Conservation (phyloP, 352 stramenopile species). For the Pythium vanterpoolii region DNA sequence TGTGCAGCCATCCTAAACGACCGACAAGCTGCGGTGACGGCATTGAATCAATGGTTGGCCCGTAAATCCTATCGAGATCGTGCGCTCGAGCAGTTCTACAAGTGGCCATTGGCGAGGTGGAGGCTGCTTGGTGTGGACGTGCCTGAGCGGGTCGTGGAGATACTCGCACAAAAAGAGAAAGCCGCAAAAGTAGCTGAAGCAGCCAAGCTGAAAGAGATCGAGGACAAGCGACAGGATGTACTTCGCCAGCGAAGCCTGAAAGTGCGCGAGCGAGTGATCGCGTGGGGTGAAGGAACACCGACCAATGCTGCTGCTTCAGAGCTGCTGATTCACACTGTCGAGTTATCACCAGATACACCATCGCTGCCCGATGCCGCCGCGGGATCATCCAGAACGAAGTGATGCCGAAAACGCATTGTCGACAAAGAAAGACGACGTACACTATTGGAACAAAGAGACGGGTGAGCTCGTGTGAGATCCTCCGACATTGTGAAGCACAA, state of each 20-base stretch:
- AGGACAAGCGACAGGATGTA: slow-evolving; percentile 29
- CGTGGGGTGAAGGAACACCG: slow-evolving; percentile 25
- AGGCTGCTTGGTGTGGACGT: slow-evolving; percentile 50
- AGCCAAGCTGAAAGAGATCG: slow-evolving; percentile 17
- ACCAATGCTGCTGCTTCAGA: not conserved
- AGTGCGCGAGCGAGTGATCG: slow-evolving; percentile 21
- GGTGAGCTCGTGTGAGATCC: slow-evolving; percentile 17
- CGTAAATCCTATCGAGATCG: slow-evolving; percentile 34
- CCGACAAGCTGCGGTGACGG: slow-evolving; percentile 15
- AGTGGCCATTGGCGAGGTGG: slow-evolving; percentile 58
- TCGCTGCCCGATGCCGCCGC: not conserved
- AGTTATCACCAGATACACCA: not conserved
- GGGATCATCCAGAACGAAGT: slow-evolving; percentile 3
- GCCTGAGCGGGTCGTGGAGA: slow-evolving; percentile 30
- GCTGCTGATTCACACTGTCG: not conserved
- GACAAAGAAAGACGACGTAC: slow-evolving; percentile 18
- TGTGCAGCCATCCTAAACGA: slow-evolving; percentile 49
- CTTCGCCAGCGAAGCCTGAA: slow-evolving; percentile 29
- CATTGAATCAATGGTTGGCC: slow-evolving; percentile 44
- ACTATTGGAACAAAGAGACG: slow-evolving; percentile 31
- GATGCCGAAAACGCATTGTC: slow-evolving; percentile 9
- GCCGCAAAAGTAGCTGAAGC: slow-evolving; percentile 13
- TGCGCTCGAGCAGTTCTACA: slow-evolving; percentile 39
- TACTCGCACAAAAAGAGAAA: slow-evolving; percentile 23
- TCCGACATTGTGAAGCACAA: not conserved